phyloP scores from a whole-genome alignment of 148 eudicot species.

The Tetragonia tetragonoides region DNA sequence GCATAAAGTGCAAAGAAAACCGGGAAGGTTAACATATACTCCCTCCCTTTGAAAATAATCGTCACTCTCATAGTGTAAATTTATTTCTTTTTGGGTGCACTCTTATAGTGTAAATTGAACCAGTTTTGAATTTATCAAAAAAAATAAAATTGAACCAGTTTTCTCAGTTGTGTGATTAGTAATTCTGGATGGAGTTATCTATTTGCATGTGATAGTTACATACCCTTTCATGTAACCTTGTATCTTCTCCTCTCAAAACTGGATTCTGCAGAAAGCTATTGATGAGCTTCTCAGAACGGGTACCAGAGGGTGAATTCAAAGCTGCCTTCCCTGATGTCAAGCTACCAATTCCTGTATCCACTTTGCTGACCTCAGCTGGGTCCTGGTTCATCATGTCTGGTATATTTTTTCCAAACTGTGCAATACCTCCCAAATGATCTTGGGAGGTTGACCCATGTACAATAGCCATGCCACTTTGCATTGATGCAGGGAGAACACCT shows the following conservation, averaged over 20 bases:
- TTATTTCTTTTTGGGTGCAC: too few species aligned
- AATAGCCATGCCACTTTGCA: conserved; percentile 49
- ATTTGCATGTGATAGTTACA: conserved; percentile 6
- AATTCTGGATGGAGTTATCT: neutral
- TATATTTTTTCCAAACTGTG: conserved; percentile 36
- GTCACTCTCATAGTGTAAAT: too few species aligned
- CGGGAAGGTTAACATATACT: neutral
- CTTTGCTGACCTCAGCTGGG: conserved; percentile 26
- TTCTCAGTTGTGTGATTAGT: too few species aligned
- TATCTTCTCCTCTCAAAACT: conserved; percentile 42
- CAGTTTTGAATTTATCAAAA: too few species aligned
- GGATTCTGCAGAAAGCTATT: conserved; percentile 65
- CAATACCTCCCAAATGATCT: conserved; percentile 47
- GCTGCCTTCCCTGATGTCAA: conserved; percentile 37
- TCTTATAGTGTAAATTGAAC: too few species aligned
- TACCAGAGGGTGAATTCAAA: conserved; percentile 37
- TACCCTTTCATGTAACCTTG: conserved; percentile 42
- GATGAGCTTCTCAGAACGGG: conserved; percentile 60
- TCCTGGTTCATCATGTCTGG: conserved; percentile 29
- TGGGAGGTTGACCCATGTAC: conserved; percentile 36
- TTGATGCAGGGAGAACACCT: conserved; percentile 59
- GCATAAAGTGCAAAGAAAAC: neutral
- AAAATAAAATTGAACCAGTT: too few species aligned
- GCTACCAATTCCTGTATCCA: conserved; percentile 24
- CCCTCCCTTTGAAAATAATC: too few species aligned